Base-by-base conservation (phyloP, 1,284 basidiomycete genomes). In the Trichosporon ovoides region DNA sequence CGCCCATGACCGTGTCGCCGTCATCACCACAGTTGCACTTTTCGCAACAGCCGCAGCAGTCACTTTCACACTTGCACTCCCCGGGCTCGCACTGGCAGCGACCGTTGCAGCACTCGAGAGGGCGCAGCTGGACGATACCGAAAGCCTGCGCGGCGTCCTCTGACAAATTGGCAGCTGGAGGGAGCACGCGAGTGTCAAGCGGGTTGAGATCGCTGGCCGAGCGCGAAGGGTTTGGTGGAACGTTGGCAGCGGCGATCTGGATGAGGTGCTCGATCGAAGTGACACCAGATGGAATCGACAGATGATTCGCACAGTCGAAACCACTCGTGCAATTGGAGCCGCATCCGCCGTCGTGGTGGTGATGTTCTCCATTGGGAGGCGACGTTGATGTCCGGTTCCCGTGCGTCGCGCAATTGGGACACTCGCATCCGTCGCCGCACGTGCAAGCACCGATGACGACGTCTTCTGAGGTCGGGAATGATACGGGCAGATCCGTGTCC, bases 41-140 rank as follows among this genome's bases (percentile, higher is more conserved):
- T 6, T 67, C 59, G 55, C 76, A 78, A 58, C 77, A 78, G 10
- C 77, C 77, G 57, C 77, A 79, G 61, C 77, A 77, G 7, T 77
- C 74, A 38, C 68, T 68, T 52, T 73, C 68, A 60, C 77, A 79
- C 10, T 66, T 66, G 59, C 77, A 79, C 38, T 74, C 59, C 3
- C 76, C 76, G 0, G 73, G 70, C 2, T 69, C 33, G 58, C 77
- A 78, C 57, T 74, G 71, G 58, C 77, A 79, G 46, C 74, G 66
- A 14, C 76, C 75, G 37, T 74, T 75, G 57, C 77, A 79, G 64
- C 77, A 79, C 59, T 77, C 70, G 14, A 78, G 69, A 9, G 73
- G 75, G 58, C 69, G 74, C 35, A 78, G 68, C 59, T 72, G 68
- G 12, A 74, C 66, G 24, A 76, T 55, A 0, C 76, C 77, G 52